A percentile compares a stretch with the other conserved stretches of the same genome.
phyloP scores from a whole-genome alignment of 2,329 filamentous ascomycete genomes.

The Hymenoscyphus salicellus region DNA sequence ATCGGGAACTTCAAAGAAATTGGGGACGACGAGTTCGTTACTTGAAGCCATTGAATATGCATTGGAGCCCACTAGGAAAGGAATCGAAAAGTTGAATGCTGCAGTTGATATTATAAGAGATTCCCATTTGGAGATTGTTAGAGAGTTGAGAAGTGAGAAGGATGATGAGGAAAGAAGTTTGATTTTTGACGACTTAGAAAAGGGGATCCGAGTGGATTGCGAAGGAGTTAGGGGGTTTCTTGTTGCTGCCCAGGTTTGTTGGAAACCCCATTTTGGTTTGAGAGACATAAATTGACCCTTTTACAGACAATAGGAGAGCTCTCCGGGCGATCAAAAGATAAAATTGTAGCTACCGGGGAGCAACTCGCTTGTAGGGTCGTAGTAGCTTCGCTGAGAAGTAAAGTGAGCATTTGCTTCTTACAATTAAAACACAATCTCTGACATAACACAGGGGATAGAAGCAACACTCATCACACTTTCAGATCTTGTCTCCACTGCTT shows the following conservation, averaged over 20 bases:
- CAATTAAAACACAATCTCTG: background rate
- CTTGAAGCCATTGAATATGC: slow-evolving; percentile 35
- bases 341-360: slow-evolving; percentile 46
- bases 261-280: background rate
- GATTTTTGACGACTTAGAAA: slow-evolving; percentile 10
- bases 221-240: slow-evolving; percentile 48
- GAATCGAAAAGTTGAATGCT: slow-evolving; percentile 41
- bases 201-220: slow-evolving; percentile 43
- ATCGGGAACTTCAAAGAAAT: slow-evolving; percentile 51
- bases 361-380: slow-evolving; percentile 35
- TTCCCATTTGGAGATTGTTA: slow-evolving; percentile 49
- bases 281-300: background rate
- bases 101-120: slow-evolving; percentile 49
- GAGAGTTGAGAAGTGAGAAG: slow-evolving; percentile 40
- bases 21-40: slow-evolving; percentile 52
- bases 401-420: slow-evolving; percentile 22
- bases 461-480: slow-evolving; percentile 11
- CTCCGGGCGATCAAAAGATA: slow-evolving; percentile 49
- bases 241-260: slow-evolving; percentile 48
- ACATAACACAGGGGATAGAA: slow-evolving; percentile 12
- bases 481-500: slow-evolving; percentile 12
- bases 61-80: slow-evolving; percentile 13
- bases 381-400: slow-evolving; percentile 32
- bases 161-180: background rate
- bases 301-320: slow-evolving; percentile 46